Evolutionary conservation across 2,329 filamentous ascomycete genomes (phyloP), one percentile per base, ranked within the genome.

Genomic region (Fusarium sp.): DNA sequence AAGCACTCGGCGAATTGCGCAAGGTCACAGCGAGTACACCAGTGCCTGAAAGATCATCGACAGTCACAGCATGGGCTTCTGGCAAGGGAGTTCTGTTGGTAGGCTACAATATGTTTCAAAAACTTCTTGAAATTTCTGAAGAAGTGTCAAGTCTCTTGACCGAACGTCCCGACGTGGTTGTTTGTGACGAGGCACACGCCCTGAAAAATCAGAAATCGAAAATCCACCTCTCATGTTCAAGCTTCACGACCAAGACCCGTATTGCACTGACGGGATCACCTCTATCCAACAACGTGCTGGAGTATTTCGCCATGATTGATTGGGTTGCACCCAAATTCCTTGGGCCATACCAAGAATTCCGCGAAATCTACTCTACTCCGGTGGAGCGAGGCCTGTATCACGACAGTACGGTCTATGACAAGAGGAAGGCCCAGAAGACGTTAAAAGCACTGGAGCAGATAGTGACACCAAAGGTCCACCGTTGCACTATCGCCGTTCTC

Each of bases 181-280:
- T 98, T 53, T 92, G 91, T 1, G 94, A 98, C 75, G 94, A 98
- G 79, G 94, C 94, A 1, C 94, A 98, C 76, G 82, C 80, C 24
- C 81, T 97, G 76, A 97, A 96, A 79, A 94, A 93, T 67, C 79
- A 82, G 0, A 77, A 76, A 0, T 83, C 90, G 0, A 79, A 83
- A 22, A 81, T 91, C 34, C 83, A 89, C 45, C 69, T 79, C 40
- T 84, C 87, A 8, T 87, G 90, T 22, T 81, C 82, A 3, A 78
- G 82, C 13, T 91, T 98, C 76, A 84, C 78, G 64, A 92, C 94
- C 0, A 87, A 83, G 57, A 90, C 86, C 64, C 89, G 94, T 13
- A 92, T 98, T 69, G 94, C 94, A 8, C 83, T 98, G 66, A 97
- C 94, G 1, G 94, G 94, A 1, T 95, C 94, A 0, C 94, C 94